phyloP scores from a whole-genome alignment of 176 grass and related monocot genomes.

The Miscanthus lutarioriparius region DNA sequence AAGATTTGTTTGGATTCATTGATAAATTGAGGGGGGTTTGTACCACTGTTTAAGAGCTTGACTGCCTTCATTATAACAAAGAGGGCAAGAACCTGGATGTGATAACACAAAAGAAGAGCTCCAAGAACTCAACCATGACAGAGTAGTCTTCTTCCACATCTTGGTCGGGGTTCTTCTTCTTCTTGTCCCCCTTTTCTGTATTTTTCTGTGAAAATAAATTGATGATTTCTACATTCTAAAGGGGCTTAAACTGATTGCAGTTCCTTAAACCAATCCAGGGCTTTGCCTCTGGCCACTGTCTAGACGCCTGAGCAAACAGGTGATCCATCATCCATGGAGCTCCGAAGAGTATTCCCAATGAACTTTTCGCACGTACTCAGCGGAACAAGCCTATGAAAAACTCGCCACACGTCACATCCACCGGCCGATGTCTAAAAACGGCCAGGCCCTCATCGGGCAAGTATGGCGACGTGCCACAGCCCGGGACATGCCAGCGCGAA shows the following conservation, averaged over 20 bases:
- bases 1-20: too few species aligned
- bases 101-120: too few species aligned
- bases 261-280: conserved; percentile 22
- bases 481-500: background rate
- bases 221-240: background rate
- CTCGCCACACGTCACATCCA: background rate
- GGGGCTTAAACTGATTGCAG: background rate
- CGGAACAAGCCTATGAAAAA: background rate
- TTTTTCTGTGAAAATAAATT: too few species aligned
- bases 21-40: too few species aligned
- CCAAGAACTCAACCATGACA: too few species aligned
- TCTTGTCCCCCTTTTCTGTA: too few species aligned
- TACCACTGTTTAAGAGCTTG: too few species aligned
- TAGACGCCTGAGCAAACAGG: conserved; percentile 62
- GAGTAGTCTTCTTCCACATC: too few species aligned
- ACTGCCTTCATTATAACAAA: too few species aligned
- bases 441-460: background rate
- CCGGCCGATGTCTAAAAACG: background rate
- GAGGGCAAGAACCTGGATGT: too few species aligned
- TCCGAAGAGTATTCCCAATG: conserved; percentile 34
- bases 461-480: background rate
- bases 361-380: background rate
- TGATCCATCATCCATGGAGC: conserved; percentile 43
- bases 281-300: conserved; percentile 59
- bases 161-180: too few species aligned